phyloP scores from a whole-genome alignment of 1,139 yeast genomes.

The Yarrowia galli region DNA sequence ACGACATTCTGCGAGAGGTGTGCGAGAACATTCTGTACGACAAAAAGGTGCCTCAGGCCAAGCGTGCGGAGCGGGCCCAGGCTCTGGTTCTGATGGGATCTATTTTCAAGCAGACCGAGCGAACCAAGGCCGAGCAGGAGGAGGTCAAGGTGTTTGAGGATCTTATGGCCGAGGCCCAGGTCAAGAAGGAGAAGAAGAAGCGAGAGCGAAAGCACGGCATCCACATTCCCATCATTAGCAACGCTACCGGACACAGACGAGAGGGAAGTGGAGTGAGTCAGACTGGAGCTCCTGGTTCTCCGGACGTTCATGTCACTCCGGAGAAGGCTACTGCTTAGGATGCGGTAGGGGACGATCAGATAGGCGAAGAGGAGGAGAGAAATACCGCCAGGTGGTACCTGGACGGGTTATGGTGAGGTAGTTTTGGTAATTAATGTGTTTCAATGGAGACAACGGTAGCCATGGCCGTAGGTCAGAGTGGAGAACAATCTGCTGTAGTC shows the following conservation, averaged over 20 bases:
- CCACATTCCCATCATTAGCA: conserved; percentile 15
- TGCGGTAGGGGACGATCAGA: conserved; percentile 22
- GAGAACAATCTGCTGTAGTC: no score
- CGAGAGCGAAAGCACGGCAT: conserved; percentile 27
- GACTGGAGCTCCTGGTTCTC: neutral
- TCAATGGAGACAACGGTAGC: neutral
- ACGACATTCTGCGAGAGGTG: conserved; percentile 84
- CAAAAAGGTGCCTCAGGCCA: conserved; percentile 63
- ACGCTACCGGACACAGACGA: conserved; percentile 1
- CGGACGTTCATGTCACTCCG: conserved; percentile 4
- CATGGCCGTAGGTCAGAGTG: no score
- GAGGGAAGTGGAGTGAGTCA: conserved; percentile 9
- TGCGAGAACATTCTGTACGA: conserved; percentile 78
- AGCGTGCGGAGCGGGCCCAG: conserved; percentile 77
- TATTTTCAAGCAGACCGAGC: conserved; percentile 67
- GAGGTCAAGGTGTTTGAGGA: conserved; percentile 93
- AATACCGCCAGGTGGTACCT: neutral
- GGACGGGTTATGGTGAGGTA: conserved; percentile 14
- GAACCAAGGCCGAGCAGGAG: conserved; percentile 87
- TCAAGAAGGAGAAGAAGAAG: conserved; percentile 59
- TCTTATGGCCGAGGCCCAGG: conserved; percentile 87
- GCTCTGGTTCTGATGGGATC: conserved; percentile 77
- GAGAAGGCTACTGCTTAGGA: conserved; percentile 33
- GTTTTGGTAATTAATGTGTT: neutral
- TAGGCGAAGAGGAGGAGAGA: neutral